Evolutionary conservation across 768 basidiomycete species (phyloP).

Genomic region (Pleurotus platypus): DNA sequence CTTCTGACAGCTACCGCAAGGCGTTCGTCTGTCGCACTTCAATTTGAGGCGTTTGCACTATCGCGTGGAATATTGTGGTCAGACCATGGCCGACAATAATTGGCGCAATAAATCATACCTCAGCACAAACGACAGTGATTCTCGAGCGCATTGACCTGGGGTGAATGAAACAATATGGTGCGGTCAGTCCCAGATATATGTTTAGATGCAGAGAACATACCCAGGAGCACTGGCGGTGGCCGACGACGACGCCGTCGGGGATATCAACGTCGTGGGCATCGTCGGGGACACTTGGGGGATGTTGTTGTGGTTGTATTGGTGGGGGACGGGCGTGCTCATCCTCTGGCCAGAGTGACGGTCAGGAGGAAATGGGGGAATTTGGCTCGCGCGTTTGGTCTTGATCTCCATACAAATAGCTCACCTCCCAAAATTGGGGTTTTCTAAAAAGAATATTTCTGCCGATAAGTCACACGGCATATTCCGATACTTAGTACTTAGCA

Average conservation of each 20-base stretch:
- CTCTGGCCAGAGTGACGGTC: conserved; percentile 4
- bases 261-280: not conserved
- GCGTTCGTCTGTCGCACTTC: conserved; percentile 77
- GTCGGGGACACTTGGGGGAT: not conserved
- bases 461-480: not conserved
- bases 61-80: not conserved
- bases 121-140: conserved; percentile 79
- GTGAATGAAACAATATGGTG: not conserved
- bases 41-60: conserved; percentile 88
- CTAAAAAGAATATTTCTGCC: conserved; percentile 7
- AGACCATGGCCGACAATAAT: no score
- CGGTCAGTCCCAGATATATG: not conserved
- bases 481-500: conserved; percentile 4
- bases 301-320: not conserved
- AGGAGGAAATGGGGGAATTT: conserved; percentile 8
- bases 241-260: not conserved
- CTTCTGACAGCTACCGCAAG: conserved; percentile 77
- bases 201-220: conserved; percentile 7
- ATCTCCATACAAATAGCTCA: conserved; percentile 6
- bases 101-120: conserved; percentile 40
- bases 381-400: not conserved
- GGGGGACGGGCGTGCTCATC: not conserved
- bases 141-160: conserved; percentile 68
- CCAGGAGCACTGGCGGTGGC: not conserved
- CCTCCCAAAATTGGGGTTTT: conserved; percentile 2